A percentile compares a stretch with the other conserved stretches of the same genome.
Conservation (phyloP, 176 grass and related monocot genomes). For the Phyllostachys edulis region DNA sequence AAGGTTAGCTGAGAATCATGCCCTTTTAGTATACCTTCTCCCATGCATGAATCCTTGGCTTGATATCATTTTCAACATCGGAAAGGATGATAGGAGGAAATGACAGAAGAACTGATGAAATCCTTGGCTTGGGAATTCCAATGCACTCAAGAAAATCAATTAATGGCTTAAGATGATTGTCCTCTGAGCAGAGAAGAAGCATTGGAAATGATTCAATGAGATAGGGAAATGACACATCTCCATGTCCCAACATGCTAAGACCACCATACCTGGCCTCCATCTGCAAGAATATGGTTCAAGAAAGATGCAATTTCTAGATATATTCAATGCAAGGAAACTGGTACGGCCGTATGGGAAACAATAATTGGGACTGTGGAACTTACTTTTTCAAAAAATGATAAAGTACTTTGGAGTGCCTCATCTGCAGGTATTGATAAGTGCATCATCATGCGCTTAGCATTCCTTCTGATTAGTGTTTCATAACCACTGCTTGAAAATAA, state of each 20-base stretch:
- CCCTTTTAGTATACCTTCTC: constrained; percentile 55
- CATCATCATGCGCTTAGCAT: constrained; percentile 90
- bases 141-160: constrained; percentile 44
- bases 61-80: constrained; percentile 65
- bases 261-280: constrained; percentile 89
- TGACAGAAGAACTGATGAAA: constrained; percentile 57
- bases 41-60: constrained; percentile 63
- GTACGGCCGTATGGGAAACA: neutral
- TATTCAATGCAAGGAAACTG: neutral
- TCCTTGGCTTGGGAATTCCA: constrained; percentile 40
- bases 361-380: neutral
- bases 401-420: constrained; percentile 76
- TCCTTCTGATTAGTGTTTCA: constrained; percentile 51
- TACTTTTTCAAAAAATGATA: constrained; percentile 90
- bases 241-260: constrained; percentile 64
- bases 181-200: constrained; percentile 64
- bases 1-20: neutral
- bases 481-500: constrained; percentile 62
- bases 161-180: constrained; percentile 66
- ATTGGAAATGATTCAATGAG: constrained; percentile 91
- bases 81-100: constrained; percentile 77
- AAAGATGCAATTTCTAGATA: neutral
- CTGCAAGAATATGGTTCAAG: constrained; percentile 33
- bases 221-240: constrained; percentile 62
- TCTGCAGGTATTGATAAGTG: constrained; percentile 65